Percentiles rank a stretch among this genome's conserved stretches.
Conservation (phyloP, 2,329 filamentous ascomycete genomes). For the Daldinia sp. region DNA sequence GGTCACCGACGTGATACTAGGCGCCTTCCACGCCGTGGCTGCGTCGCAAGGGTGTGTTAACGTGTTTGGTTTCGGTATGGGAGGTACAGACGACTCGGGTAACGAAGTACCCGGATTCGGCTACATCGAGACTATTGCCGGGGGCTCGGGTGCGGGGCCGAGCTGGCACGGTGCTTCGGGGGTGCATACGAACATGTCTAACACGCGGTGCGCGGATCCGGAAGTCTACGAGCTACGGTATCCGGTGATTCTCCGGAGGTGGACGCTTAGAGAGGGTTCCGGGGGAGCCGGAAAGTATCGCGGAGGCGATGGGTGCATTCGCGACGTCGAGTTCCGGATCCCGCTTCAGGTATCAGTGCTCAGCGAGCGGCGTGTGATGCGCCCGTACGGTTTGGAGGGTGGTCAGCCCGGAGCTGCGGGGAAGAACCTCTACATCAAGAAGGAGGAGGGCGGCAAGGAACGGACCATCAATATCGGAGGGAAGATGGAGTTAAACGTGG, state of each 20-base stretch:
- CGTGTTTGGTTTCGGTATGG: constrained; percentile 69
- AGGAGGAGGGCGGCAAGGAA: constrained; percentile 9
- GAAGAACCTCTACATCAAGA: constrained; percentile 9
- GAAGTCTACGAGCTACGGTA: constrained; percentile 79
- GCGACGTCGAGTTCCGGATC: constrained; percentile 79
- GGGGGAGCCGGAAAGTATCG: constrained; percentile 70
- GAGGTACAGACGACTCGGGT: constrained; percentile 66
- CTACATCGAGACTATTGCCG: constrained; percentile 83
- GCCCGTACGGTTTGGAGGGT: constrained; percentile 84
- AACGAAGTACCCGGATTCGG: constrained; percentile 74
- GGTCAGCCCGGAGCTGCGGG: constrained; percentile 62
- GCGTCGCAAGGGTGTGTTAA: constrained; percentile 12
- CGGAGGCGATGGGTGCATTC: constrained; percentile 76
- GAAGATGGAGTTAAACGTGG: constrained; percentile 11
- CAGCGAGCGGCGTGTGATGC: constrained; percentile 76
- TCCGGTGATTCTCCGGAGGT: constrained; percentile 75
- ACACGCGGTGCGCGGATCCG: constrained; percentile 79
- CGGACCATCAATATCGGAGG: constrained; percentile 15
- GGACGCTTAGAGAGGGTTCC: constrained; percentile 68
- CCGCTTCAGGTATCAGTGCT: constrained; percentile 78
- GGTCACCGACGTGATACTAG: constrained; percentile 81
- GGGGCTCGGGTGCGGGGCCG: constrained; percentile 75
- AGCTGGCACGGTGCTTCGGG: constrained; percentile 76
- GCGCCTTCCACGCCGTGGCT: constrained; percentile 78
- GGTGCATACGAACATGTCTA: constrained; percentile 82